Conservation (phyloP, 306 rosid species). For the Alnus rubra region DNA sequence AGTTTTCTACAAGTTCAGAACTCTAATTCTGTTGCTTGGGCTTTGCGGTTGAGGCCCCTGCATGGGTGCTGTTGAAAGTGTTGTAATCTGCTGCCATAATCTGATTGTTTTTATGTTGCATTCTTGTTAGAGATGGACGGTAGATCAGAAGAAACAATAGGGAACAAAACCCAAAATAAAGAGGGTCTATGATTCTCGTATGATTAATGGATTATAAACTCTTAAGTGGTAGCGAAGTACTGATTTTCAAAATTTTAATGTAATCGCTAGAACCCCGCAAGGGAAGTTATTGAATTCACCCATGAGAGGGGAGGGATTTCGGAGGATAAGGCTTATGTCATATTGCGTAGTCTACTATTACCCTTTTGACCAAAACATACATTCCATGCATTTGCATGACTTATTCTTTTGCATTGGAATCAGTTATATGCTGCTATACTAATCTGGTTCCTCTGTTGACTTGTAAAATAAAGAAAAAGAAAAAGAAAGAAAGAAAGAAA, state of each 20-base stretch:
- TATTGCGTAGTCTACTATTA: background rate
- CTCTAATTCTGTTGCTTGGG: background rate
- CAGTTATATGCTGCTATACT: background rate
- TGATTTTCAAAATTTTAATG: background rate
- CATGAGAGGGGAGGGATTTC: background rate
- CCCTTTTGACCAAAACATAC: background rate
- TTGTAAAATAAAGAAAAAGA: background rate
- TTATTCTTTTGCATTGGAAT: constrained; percentile 1
- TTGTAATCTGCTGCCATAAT: background rate
- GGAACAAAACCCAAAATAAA: background rate
- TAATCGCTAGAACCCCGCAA: too few relatives aligned
- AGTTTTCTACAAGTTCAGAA: background rate
- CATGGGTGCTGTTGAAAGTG: constrained; percentile 1
- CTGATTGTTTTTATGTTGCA: background rate
- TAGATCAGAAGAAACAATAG: background rate
- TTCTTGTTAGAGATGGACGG: background rate
- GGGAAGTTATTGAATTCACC: background rate
- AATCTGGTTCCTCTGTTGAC: background rate
- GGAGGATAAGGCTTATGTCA: background rate
- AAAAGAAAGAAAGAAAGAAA: background rate
- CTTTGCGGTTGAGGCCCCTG: background rate
- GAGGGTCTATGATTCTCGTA: background rate
- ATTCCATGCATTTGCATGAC: background rate
- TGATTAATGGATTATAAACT: background rate
- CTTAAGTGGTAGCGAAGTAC: background rate